phyloP scores from a whole-genome alignment of 345 rosid genomes.

The Populus alba region DNA sequence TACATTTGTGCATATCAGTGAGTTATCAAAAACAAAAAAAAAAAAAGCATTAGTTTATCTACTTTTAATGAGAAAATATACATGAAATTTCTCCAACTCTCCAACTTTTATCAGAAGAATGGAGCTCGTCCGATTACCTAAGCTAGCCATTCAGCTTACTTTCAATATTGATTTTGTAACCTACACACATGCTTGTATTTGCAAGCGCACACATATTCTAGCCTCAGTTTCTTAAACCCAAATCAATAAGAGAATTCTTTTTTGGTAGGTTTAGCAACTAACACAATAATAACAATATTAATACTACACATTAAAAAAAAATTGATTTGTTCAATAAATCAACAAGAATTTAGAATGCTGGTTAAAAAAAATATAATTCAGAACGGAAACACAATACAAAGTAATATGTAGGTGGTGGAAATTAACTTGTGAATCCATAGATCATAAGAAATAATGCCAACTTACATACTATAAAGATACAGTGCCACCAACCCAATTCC shows the following conservation, averaged over 20 bases:
- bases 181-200: not conserved
- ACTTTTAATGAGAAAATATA: not conserved
- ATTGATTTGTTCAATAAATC: no score
- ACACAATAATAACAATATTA: not conserved
- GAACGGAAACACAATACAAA: no score
- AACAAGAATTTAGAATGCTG: no score
- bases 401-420: no score
- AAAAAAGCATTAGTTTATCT: not conserved
- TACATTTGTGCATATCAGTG: no score
- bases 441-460: not conserved
- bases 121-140: not conserved
- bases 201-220: not conserved
- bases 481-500: not conserved
- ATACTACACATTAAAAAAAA: not conserved
- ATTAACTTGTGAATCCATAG: not conserved
- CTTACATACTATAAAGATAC: not conserved
- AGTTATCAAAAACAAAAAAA: not conserved
- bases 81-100: not conserved
- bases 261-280: not conserved
- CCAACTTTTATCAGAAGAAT: not conserved
- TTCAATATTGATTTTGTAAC: not conserved
- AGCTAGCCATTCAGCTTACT: not conserved
- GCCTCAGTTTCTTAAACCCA: not conserved
- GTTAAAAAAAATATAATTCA: no score
- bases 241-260: not conserved